A percentile compares a stretch with the other conserved stretches of the same genome.
Conservation (phyloP, 1,284 basidiomycete genomes). For the Bondarzewia mesenterica region DNA sequence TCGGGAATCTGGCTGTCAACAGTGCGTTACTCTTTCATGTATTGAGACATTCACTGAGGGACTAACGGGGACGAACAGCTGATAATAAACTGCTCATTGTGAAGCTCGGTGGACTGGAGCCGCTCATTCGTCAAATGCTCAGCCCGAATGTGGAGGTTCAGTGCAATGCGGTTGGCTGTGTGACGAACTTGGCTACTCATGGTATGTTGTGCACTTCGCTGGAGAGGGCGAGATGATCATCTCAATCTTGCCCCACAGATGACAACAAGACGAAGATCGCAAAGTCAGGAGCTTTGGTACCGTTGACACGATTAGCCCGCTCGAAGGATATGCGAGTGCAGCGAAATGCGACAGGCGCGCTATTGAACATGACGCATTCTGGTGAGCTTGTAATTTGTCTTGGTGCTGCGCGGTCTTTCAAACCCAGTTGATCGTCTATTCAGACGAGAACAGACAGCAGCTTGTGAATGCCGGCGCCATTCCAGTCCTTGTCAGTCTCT, state of each 20-base stretch:
- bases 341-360: constrained; percentile 94
- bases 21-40: constrained; percentile 47
- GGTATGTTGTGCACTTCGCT: constrained; percentile 43
- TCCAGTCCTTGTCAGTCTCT: constrained; percentile 90
- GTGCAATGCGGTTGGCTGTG: constrained; percentile 99
- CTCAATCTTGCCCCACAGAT: constrained; percentile 40
- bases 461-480: constrained; percentile 98
- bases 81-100: constrained; percentile 99
- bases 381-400: constrained; percentile 41
- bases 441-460: constrained; percentile 98
- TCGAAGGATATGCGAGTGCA: constrained; percentile 99
- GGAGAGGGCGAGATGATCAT: not conserved
- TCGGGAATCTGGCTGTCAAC: constrained; percentile 98
- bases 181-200: constrained; percentile 98
- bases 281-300: constrained; percentile 96
- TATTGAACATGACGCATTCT: constrained; percentile 99
- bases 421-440: constrained; percentile 6
- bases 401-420: constrained; percentile 1
- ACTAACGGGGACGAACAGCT: constrained; percentile 39
- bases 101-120: constrained; percentile 95
- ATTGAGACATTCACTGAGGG: constrained; percentile 8
- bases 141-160: constrained; percentile 99
- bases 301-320: constrained; percentile 90
- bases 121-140: constrained; percentile 98
- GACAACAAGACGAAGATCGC: constrained; percentile 99